Base-by-base conservation (phyloP, 139 green algal genomes). In the Gonium pectorale region DNA sequence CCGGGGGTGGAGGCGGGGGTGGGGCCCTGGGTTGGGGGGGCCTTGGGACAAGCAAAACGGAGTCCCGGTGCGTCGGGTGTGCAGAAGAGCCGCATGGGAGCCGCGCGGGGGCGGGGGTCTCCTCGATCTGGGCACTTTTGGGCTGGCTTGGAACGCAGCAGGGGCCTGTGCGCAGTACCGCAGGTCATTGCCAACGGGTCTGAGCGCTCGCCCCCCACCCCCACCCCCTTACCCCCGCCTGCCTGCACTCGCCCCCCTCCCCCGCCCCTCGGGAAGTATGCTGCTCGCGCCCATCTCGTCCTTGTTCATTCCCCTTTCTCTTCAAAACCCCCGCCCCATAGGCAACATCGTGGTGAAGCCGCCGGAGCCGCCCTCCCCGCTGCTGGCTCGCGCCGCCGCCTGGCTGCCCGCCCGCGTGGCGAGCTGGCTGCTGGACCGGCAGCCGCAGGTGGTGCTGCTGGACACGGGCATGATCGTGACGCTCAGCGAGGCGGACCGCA, bases 291-390 rank as follows among this genome's bases (percentile, higher is more conserved):
- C n/a, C n/a, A n/a, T n/a, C n/a, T n/a, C n/a, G n/a, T n/a, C 27
- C 46, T 44, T 35, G n/a, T n/a, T n/a, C n/a, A n/a, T 51, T 35
- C 67, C 4, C 87, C 92, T 94, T n/a, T n/a, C n/a, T n/a, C n/a
- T n/a, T n/a, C n/a, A n/a, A n/a, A n/a, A n/a, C 5, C 44, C 43
- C 5, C 35, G 21, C 41, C 69, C 22, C 88, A 91, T 94, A 66
- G 95, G 96, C 59, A 98, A 98, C 89, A 98, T 98, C 62, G 80
- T 98, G 22, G 95, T 98, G 64, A 87, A 89, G n/a, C 79, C 91
- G 78, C 73, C 89, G 9, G 86, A 86, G 62, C 67, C 67, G 43
- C 79, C 44, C n/a, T 46, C 38, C 8, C 51, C 59, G 26, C 29
- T 43, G 56, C 41, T 67, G 17, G 78, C 51, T 29, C 27, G 27